Evolutionary conservation across 192 early-diverging fungal species (phyloP), one percentile per base, ranked within the genome.

Genomic region (Coemansia sp.): DNA sequence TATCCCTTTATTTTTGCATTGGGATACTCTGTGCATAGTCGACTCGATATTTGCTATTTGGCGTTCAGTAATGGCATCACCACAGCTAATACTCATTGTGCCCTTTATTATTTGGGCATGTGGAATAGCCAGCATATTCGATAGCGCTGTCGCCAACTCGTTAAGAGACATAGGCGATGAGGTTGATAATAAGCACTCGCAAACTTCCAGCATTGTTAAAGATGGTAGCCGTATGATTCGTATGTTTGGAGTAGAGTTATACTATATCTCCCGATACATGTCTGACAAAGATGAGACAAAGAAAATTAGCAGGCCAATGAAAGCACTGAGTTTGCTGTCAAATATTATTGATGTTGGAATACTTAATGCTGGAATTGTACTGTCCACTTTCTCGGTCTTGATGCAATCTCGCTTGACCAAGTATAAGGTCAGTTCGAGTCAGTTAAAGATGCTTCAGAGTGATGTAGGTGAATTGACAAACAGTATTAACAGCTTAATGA

Each of bases 191-290:
- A 61, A 9, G 11, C 39, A 68, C 37, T 65, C 43, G 6, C 57
- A 60, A 1, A 68, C 67, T 0, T 38, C 44, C 10, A 53, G 69
- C 44, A 69, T 75, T 6, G 66, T 80, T 42, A 43, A 40, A 0
- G 93, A 90, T 19, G 93, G 94, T 1, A 74, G 89, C 23, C 77
- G 85, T 0, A 87, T 86, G 44, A 89, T 96, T 44, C 88, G 93
- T 52, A 79, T 92, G 0, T 92, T 88, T 70, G 72, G 76, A 14
- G 85, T 74, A 1, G 85, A 86, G 46, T 21, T 78, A 26, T 80
- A 80, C 6, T 95, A 93, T 55, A 75, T 79, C 39, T 50, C 63
- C 0, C 62, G 76, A 8, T 89, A 91, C 58, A 74, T 84, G 26
- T 63, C 74, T 4, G 75, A 86, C 5, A 78, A 86, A 14, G 88